Evolutionary conservation across 1,284 basidiomycete genomes (phyloP).

Genomic region (Phlebopus sp.): DNA sequence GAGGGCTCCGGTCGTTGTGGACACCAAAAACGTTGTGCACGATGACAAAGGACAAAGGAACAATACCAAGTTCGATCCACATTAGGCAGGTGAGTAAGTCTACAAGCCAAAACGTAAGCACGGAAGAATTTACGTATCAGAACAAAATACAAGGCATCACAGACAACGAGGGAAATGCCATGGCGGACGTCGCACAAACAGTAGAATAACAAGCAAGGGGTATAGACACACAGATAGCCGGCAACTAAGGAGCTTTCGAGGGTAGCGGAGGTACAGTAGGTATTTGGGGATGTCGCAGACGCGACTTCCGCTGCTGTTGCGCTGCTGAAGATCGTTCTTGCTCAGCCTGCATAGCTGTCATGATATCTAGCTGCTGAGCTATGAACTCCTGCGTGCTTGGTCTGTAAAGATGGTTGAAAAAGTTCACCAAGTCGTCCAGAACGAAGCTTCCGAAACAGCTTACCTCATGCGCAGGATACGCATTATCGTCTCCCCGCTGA

Average conservation of each 20-base stretch:
- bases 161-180: slow-evolving; percentile 4
- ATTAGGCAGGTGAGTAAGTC: slow-evolving; percentile 18
- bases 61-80: slow-evolving; percentile 14
- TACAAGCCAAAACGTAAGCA: neutral
- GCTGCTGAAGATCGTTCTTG: slow-evolving; percentile 61
- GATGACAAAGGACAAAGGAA: slow-evolving; percentile 13
- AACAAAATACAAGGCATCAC: neutral
- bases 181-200: slow-evolving; percentile 1
- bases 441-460: slow-evolving; percentile 23
- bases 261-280: too few species aligned
- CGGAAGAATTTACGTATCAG: neutral
- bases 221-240: too few species aligned
- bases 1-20: slow-evolving; percentile 1
- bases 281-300: slow-evolving; percentile 30
- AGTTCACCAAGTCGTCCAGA: slow-evolving; percentile 1
- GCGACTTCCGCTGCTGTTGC: slow-evolving; percentile 50
- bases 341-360: slow-evolving; percentile 71
- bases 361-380: slow-evolving; percentile 80
- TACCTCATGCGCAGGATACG: slow-evolving; percentile 92
- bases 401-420: slow-evolving; percentile 29
- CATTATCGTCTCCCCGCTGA: slow-evolving; percentile 84
- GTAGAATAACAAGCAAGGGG: slow-evolving; percentile 2
- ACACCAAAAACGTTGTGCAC: slow-evolving; percentile 6
- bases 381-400: slow-evolving; percentile 86
- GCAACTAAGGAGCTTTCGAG: slow-evolving; percentile 16